These are phyloP conservation scores for Tubosaeta sp. DNA, from an alignment of 768 basidiomycete species.

Conservation along the genomic window DNA sequence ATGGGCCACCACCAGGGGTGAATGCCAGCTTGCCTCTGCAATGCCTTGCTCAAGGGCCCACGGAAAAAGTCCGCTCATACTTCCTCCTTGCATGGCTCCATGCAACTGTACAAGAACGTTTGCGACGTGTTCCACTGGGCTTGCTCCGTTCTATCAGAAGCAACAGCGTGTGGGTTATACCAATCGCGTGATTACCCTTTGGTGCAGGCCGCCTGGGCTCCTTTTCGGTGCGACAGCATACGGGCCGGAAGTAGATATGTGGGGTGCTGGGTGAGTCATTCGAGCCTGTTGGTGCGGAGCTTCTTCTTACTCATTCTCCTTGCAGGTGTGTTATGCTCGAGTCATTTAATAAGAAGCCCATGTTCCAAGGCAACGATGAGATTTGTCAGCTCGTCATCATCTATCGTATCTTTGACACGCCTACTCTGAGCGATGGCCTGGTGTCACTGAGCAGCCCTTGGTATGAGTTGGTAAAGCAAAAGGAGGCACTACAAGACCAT, in stretches of 20 bases:
- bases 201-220: conserved; percentile 96
- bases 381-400: conserved; percentile 95
- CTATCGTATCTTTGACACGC: conserved; percentile 88
- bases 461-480: conserved; percentile 98
- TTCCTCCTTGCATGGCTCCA: conserved; percentile 99
- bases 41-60: conserved; percentile 79
- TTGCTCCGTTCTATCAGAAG: conserved; percentile 95
- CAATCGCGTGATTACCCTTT: conserved; percentile 98
- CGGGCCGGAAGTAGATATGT: conserved; percentile 98
- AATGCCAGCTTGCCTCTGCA: conserved; percentile 83
- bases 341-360: conserved; percentile 88
- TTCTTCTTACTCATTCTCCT: background rate
- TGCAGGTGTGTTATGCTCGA: conserved; percentile 97
- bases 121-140: conserved; percentile 90
- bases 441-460: conserved; percentile 82
- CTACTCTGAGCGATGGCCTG: conserved; percentile 81
- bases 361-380: conserved; percentile 97
- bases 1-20: conserved; percentile 95
- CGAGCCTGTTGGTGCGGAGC: background rate
- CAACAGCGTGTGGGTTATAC: conserved; percentile 89
- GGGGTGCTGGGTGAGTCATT: conserved; percentile 85
- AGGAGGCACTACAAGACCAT: conserved; percentile 63
- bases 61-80: conserved; percentile 88
- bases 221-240: conserved; percentile 94
- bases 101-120: conserved; percentile 92